Conservation (phyloP, 208 protist genomes). For the Wallacemonas sp. region DNA sequence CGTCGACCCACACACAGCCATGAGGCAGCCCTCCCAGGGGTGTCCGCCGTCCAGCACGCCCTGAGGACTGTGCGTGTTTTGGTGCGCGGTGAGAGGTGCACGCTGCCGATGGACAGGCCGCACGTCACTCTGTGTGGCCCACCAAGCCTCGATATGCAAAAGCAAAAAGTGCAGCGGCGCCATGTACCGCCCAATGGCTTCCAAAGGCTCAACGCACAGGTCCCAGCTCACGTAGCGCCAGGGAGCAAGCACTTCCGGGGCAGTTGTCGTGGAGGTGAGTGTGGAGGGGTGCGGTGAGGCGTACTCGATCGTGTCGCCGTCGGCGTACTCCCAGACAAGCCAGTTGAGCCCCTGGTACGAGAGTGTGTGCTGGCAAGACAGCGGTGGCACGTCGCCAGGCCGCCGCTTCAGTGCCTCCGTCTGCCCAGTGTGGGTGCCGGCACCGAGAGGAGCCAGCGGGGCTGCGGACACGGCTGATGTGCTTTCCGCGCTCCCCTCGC, state of each 20-base stretch:
- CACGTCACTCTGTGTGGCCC: neutral
- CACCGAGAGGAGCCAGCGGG: no score
- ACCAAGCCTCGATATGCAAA: neutral
- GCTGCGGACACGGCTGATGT: no score
- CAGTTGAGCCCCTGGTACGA: neutral
- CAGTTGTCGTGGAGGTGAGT: neutral
- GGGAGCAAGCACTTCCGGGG: no score
- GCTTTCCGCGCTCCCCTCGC: no score
- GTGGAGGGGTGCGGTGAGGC: neutral
- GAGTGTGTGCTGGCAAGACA: neutral
- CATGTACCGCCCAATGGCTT: neutral
- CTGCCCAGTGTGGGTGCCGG: no score
- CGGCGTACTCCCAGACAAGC: neutral
- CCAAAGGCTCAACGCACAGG: neutral
- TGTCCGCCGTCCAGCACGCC: no score
- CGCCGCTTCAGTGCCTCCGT: no score
- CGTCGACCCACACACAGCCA: neutral
- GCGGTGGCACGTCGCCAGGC: neutral
- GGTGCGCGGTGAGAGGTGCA: no score
- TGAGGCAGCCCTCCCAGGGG: no score
- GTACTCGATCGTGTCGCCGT: neutral
- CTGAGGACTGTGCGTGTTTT: no score
- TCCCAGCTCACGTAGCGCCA: neutral
- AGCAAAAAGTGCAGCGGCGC: constrained; percentile 1
- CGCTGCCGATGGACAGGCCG: no score